These are phyloP conservation scores for Zymoseptoria passerinii DNA, from an alignment of 2,329 filamentous ascomycete genomes.

Conservation along the genomic window DNA sequence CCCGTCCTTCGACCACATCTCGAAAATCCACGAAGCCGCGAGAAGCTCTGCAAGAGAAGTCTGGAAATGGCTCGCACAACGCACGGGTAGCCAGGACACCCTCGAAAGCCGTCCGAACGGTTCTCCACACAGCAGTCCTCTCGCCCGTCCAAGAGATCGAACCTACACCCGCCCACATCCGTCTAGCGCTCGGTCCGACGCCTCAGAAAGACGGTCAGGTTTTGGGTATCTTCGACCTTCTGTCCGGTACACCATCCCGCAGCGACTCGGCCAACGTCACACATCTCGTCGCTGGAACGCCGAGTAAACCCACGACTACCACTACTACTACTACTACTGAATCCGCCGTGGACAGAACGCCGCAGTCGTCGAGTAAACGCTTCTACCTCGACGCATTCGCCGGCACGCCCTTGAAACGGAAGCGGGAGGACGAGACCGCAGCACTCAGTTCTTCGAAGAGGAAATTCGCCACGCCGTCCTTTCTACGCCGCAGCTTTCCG, in stretches of 20 bases:
- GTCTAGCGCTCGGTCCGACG: constrained; percentile 56
- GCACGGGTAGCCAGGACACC: constrained; percentile 16
- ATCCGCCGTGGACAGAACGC: constrained; percentile 33
- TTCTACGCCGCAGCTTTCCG: constrained; percentile 49
- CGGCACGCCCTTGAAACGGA: constrained; percentile 51
- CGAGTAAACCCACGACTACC: constrained; percentile 27
- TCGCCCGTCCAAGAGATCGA: constrained; percentile 26
- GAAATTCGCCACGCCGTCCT: constrained; percentile 60
- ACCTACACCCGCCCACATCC: constrained; percentile 26
- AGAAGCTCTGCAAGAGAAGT: constrained; percentile 11
- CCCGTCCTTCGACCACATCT: constrained; percentile 39
- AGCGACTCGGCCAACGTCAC: constrained; percentile 20
- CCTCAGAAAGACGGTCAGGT: constrained; percentile 71
- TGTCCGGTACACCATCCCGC: constrained; percentile 37
- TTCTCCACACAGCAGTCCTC: neutral
- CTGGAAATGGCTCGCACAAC: constrained; percentile 6
- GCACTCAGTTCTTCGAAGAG: constrained; percentile 22
- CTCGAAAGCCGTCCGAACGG: constrained; percentile 7
- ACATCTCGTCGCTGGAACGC: constrained; percentile 32
- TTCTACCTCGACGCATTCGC: constrained; percentile 55
- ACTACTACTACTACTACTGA: too few species aligned
- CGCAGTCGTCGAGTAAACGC: constrained; percentile 50
- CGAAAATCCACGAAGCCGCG: constrained; percentile 36
- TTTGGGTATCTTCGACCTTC: constrained; percentile 63
- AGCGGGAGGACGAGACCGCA: constrained; percentile 31